These are phyloP conservation scores for Artemisia annua DNA, from an alignment of 129 eudicot genomes.

Conservation along the genomic window DNA sequence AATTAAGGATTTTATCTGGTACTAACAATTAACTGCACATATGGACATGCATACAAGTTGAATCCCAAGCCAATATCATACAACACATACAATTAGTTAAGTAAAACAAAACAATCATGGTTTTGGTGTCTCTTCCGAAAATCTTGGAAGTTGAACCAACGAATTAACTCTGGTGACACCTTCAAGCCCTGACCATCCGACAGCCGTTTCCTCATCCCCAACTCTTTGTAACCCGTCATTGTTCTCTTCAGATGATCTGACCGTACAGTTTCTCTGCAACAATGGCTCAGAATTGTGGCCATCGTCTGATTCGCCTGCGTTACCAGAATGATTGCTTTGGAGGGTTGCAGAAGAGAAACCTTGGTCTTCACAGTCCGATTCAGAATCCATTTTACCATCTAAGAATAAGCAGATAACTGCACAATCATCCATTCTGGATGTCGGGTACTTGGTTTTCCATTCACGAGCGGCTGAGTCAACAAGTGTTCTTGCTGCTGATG, in stretches of 20 bases:
- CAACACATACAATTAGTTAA: constrained; percentile 14
- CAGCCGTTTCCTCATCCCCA: constrained; percentile 40
- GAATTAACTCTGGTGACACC: constrained; percentile 95
- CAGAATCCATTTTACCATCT: constrained; percentile 81
- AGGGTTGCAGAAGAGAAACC: constrained; percentile 76
- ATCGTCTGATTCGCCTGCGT: constrained; percentile 73
- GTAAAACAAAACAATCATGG: constrained; percentile 26
- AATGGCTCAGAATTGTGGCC: constrained; percentile 73
- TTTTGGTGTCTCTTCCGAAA: constrained; percentile 65
- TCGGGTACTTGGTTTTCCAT: constrained; percentile 88
- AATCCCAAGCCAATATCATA: constrained; percentile 16
- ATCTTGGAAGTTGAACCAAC: constrained; percentile 94
- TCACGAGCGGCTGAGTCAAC: constrained; percentile 90
- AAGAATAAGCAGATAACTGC: constrained; percentile 87
- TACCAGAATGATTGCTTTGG: no score
- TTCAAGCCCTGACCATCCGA: constrained; percentile 91
- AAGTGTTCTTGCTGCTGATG: constrained; percentile 81
- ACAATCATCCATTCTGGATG: constrained; percentile 97
- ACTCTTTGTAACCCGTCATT: constrained; percentile 24
- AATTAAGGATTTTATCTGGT: not conserved
- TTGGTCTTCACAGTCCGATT: constrained; percentile 84
- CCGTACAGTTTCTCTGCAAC: constrained; percentile 72
- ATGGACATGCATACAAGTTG: not conserved
- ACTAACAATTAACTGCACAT: not conserved
- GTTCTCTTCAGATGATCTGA: constrained; percentile 65